phyloP scores from a whole-genome alignment of 2,329 filamentous ascomycete genomes.

The Venturia asperata region DNA sequence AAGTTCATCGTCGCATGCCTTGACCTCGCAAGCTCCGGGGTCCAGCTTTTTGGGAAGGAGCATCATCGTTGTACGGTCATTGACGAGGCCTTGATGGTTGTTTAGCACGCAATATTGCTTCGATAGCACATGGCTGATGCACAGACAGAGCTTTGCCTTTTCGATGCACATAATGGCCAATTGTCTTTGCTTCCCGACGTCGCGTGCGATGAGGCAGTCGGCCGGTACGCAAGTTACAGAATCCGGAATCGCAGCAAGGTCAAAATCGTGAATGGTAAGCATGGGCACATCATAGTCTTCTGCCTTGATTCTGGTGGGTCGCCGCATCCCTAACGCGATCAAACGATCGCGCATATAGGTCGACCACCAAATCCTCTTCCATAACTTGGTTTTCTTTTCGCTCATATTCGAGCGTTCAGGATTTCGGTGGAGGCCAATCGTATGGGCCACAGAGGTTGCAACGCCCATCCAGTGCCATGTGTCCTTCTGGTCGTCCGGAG shows the following conservation, averaged over 20 bases:
- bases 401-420: conserved; percentile 72
- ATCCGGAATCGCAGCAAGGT: conserved; percentile 61
- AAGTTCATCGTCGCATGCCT: conserved; percentile 70
- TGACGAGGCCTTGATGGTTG: conserved; percentile 64
- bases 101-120: conserved; percentile 90
- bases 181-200: conserved; percentile 65
- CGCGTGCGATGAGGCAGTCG: conserved; percentile 64
- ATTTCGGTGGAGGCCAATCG: conserved; percentile 85
- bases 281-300: conserved; percentile 92
- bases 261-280: conserved; percentile 78
- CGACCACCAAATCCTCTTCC: conserved; percentile 98
- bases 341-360: conserved; percentile 92
- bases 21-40: conserved; percentile 73
- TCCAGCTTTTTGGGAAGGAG: conserved; percentile 81
- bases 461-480: conserved; percentile 99
- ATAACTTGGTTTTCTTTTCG: conserved; percentile 65
- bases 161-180: conserved; percentile 84
- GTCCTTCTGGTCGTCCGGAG: conserved; percentile 92
- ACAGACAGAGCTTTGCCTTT: conserved; percentile 82
- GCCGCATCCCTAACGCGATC: conserved; percentile 86
- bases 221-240: conserved; percentile 60
- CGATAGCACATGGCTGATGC: conserved; percentile 81
- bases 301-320: conserved; percentile 85
- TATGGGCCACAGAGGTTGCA: conserved; percentile 85
- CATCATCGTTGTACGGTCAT: conserved; percentile 74